Evolutionary conservation across 257 asterid genomes (phyloP), one percentile per base, ranked within the genome.

Genomic region (Craterostigma plantagineum): DNA sequence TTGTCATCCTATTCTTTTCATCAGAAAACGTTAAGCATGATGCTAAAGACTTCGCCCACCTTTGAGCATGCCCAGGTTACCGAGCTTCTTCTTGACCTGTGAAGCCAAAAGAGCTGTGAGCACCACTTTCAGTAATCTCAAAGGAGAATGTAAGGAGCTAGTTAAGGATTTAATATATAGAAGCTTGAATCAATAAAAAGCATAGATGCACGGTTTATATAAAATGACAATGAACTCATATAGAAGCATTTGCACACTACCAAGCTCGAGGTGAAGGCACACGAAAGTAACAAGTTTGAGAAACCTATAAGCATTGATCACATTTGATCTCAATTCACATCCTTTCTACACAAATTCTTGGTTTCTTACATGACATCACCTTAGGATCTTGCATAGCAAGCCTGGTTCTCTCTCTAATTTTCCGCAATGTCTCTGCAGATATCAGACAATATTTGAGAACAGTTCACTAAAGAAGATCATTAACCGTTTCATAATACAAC

Each of bases 301-400:
- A 36, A 36, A 36, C 11, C 11, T 36, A 36, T 2, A 9, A 1
- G 40, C 14, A 9, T 36, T 36, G 40, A 10, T 36, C 14, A 9
- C n/a, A n/a, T n/a, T n/a, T n/a, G n/a, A n/a, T n/a, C n/a, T n/a
- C n/a, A n/a, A n/a, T n/a, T n/a, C n/a, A n/a, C 40, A 36, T 9
- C 14, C 40, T 36, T 36, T 36, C 14, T 36, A 12, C 41, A 11
- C 30, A 16, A 14, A 34, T 18, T 59, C 46, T 15, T 34, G 36
- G 55, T 59, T 50, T 56, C 81, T 70, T 76, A 78, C 92, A 76
- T 82, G 79, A 77, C 92, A 68, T 87, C 98, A 82, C 98, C 93
- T 87, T 83, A 74, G 98, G 98, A 61, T 82, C 76, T 78, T 76
- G 92, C 98, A 87, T 87, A 34, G 98, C 98, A 61, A 82, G 71